phyloP scores from a whole-genome alignment of 148 eudicot genomes.

The Arbutus unedo region DNA sequence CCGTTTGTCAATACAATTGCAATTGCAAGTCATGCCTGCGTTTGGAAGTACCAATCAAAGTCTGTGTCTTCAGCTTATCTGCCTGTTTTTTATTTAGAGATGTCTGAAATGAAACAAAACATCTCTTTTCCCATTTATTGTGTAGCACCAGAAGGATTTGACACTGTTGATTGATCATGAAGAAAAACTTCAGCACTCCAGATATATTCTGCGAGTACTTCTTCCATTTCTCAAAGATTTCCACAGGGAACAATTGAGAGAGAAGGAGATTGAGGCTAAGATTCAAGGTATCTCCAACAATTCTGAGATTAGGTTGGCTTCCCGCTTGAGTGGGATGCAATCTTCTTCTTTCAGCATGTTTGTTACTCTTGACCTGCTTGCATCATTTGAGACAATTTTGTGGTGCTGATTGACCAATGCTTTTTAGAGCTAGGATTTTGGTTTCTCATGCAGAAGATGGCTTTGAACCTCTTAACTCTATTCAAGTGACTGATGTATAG shows the following conservation, averaged over 20 bases:
- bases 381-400: neutral
- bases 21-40: slow-evolving; percentile 54
- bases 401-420: neutral
- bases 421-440: neutral
- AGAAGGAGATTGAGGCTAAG: slow-evolving; percentile 40
- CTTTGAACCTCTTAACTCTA: neutral
- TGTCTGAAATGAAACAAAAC: neutral
- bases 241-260: slow-evolving; percentile 33
- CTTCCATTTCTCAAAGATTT: slow-evolving; percentile 33
- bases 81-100: neutral
- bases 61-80: slow-evolving; percentile 5
- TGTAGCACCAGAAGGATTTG: slow-evolving; percentile 18
- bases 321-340: neutral
- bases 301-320: neutral
- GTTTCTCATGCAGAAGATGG: neutral
- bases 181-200: slow-evolving; percentile 22
- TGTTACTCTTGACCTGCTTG: neutral
- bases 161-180: slow-evolving; percentile 1
- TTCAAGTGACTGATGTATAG: neutral
- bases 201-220: slow-evolving; percentile 28
- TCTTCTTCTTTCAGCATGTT: neutral
- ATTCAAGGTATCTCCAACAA: slow-evolving; percentile 30
- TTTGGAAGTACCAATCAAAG: slow-evolving; percentile 24
- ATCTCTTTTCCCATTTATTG: neutral
- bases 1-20: slow-evolving; percentile 47